phyloP scores from a whole-genome alignment of 306 rosid species.

The Dryas alaskensis region DNA sequence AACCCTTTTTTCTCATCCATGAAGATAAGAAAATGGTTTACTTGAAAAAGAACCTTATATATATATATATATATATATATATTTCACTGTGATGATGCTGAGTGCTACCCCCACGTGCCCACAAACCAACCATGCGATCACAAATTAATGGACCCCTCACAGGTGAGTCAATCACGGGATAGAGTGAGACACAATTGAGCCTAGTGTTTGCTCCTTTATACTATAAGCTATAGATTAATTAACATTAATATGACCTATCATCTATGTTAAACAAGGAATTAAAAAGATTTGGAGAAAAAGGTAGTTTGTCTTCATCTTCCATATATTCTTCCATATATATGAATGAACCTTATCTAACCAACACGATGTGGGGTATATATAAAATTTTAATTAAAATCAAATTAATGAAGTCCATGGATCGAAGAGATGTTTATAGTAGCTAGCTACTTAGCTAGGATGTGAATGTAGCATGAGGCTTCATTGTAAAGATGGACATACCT shows the following conservation, averaged over 20 bases:
- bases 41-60: conserved; percentile 3
- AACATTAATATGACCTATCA: not conserved
- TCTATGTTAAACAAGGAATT: conserved; percentile 23
- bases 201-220: conserved; percentile 27
- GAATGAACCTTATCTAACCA: conserved; percentile 19
- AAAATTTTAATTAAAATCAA: not conserved
- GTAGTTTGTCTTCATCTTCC: conserved; percentile 43
- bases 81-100: conserved; percentile 18
- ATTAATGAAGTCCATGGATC: not conserved
- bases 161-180: conserved; percentile 59
- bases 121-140: conserved; percentile 20
- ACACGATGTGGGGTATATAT: conserved; percentile 19
- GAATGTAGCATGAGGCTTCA: conserved; percentile 15
- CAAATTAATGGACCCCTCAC: conserved; percentile 17
- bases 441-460: not conserved
- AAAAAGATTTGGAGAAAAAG: conserved; percentile 54
- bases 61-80: no score
- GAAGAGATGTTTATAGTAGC: not conserved
- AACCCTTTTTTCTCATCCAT: conserved; percentile 18
- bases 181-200: conserved; percentile 33
- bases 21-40: conserved; percentile 9
- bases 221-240: conserved; percentile 6
- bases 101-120: conserved; percentile 44
- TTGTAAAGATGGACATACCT: conserved; percentile 25
- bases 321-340: not conserved